Evolutionary conservation across 495 filamentous ascomycete species (phyloP).

Genomic region (Aspergillus campestris): DNA sequence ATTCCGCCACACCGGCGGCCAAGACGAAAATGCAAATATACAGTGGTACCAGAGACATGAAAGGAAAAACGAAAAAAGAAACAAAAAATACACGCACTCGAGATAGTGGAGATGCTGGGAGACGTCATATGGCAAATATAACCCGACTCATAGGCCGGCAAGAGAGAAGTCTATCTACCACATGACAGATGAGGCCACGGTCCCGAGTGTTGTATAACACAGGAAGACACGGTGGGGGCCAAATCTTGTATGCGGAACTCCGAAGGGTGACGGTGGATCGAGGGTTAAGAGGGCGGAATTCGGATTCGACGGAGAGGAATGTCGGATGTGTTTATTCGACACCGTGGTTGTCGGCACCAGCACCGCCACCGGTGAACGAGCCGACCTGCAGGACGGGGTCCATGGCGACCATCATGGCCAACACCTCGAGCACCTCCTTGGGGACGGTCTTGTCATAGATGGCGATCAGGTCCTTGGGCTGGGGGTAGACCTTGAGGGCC

Average conservation of each 20-base stretch:
- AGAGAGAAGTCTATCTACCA: no score
- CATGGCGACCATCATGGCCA: constrained; percentile 95
- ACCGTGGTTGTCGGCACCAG: constrained; percentile 29
- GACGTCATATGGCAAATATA: not conserved
- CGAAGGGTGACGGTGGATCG: no score
- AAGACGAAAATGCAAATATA: constrained; percentile 23
- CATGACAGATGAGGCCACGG: constrained; percentile 10
- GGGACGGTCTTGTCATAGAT: constrained; percentile 98
- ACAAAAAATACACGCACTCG: constrained; percentile 3
- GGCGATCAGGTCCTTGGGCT: constrained; percentile 80
- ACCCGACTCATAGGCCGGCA: no score
- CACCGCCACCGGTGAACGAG: constrained; percentile 32
- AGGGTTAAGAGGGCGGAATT: not conserved
- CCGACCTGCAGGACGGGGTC: constrained; percentile 65
- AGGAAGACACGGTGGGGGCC: constrained; percentile 4
- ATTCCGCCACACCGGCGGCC: constrained; percentile 15
- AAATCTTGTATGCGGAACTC: not conserved
- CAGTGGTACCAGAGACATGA: constrained; percentile 6
- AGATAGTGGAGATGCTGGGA: constrained; percentile 19
- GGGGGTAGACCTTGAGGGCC: constrained; percentile 95
- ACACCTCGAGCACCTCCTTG: constrained; percentile 88
- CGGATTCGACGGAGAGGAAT: not conserved
- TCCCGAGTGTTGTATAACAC: constrained; percentile 15
- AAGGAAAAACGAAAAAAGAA: not conserved
- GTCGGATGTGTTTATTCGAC: constrained; percentile 22